phyloP scores from a whole-genome alignment of 768 basidiomycete genomes.

The Tulasnella sp. region DNA sequence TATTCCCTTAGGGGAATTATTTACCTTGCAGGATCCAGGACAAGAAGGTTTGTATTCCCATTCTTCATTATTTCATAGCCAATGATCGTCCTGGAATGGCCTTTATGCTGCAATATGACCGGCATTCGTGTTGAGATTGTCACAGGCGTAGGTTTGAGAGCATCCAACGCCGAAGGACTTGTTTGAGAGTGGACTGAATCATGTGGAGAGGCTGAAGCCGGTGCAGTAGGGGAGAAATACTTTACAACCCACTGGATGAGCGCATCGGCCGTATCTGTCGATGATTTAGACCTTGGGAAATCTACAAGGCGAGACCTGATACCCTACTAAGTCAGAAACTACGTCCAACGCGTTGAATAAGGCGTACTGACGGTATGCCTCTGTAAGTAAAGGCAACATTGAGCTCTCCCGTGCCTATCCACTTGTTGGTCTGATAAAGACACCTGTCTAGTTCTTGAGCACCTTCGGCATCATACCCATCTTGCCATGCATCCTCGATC shows the following conservation, averaged over 20 bases:
- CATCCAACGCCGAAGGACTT: slow-evolving; percentile 34
- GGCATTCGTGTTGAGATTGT: slow-evolving; percentile 55
- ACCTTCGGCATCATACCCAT: slow-evolving; percentile 63
- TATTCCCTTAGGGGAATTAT: no score
- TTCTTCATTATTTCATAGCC: slow-evolving; percentile 60
- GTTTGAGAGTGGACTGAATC: slow-evolving; percentile 14
- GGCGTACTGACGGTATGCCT: slow-evolving; percentile 60
- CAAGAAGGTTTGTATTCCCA: slow-evolving; percentile 48
- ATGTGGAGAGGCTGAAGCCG: slow-evolving; percentile 21
- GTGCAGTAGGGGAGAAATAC: slow-evolving; percentile 39
- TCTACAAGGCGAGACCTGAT: slow-evolving; percentile 51
- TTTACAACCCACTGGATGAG: slow-evolving; percentile 61
- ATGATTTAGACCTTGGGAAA: slow-evolving; percentile 33
- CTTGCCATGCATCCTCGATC: slow-evolving; percentile 73
- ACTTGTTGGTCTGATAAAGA: slow-evolving; percentile 47
- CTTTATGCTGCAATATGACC: slow-evolving; percentile 57
- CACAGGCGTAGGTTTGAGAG: slow-evolving; percentile 42
- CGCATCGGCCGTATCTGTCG: slow-evolving; percentile 20
- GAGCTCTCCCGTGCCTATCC: slow-evolving; percentile 75
- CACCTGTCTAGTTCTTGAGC: slow-evolving; percentile 41
- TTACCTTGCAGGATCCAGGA: slow-evolving; percentile 67
- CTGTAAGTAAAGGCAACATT: slow-evolving; percentile 65
- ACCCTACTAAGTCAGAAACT: slow-evolving; percentile 2
- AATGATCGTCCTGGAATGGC: slow-evolving; percentile 78
- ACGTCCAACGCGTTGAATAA: neutral